A percentile compares a stretch with the other conserved stretches of the same genome.
phyloP scores from a whole-genome alignment of 225 moss, liverwort and hornwort species.

The Ulota crispa region DNA sequence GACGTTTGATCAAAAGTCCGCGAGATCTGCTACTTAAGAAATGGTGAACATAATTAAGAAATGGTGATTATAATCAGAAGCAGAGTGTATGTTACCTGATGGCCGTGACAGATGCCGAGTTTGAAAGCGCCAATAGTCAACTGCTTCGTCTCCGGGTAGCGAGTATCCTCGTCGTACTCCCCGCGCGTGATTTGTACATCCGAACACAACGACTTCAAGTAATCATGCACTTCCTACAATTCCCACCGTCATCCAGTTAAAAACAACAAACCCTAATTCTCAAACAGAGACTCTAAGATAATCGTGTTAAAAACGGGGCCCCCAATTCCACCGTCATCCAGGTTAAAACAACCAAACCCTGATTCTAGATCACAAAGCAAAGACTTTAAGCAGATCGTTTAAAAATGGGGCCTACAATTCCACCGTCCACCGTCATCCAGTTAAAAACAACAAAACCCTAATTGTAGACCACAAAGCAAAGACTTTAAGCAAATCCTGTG shows the following conservation, averaged over 20 bases:
- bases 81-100: constrained; percentile 53
- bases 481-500: too few relatives aligned
- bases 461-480: too few relatives aligned
- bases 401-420: constrained; percentile 27
- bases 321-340: too few relatives aligned
- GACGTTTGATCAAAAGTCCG: too few relatives aligned
- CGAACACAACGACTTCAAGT: constrained; percentile 84
- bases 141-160: constrained; percentile 86
- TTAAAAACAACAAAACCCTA: constrained; percentile 13
- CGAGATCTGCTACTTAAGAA: too few relatives aligned
- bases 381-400: neutral
- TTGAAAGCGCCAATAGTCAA: constrained; percentile 82
- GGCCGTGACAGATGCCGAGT: constrained; percentile 91
- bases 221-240: constrained; percentile 83
- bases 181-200: constrained; percentile 85
- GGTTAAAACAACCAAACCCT: too few relatives aligned
- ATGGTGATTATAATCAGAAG: too few relatives aligned
- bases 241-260: neutral
- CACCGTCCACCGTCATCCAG: neutral
- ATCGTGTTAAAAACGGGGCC: too few relatives aligned
- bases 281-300: too few relatives aligned
- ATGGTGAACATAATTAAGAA: too few relatives aligned
- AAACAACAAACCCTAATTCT: constrained; percentile 24
- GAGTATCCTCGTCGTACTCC: constrained; percentile 82
- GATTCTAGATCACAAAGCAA: neutral